phyloP scores from a whole-genome alignment of 2,329 filamentous ascomycete species.

The Myriosclerotinia curreyana region DNA sequence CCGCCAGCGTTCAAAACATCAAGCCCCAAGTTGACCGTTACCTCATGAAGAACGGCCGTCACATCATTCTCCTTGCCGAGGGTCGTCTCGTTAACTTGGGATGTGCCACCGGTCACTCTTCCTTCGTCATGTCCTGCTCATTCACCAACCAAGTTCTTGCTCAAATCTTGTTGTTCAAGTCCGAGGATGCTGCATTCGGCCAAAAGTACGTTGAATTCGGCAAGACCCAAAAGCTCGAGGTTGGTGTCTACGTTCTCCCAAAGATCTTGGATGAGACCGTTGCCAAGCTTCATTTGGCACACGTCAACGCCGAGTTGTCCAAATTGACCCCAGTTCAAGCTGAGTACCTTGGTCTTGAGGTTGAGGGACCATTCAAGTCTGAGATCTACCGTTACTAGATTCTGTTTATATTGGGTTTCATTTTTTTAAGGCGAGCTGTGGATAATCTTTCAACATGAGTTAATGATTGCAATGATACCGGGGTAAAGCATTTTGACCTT shows the following conservation, averaged over 20 bases:
- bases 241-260: conserved; percentile 94
- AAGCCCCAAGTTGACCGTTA: conserved; percentile 99
- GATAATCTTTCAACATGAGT: conserved; percentile 43
- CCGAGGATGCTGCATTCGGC: conserved; percentile 78
- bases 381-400: conserved; percentile 60
- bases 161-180: conserved; percentile 98
- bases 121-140: conserved; percentile 99
- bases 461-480: conserved; percentile 58
- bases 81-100: conserved; percentile 99
- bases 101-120: conserved; percentile 98
- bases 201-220: conserved; percentile 96
- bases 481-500: conserved; percentile 57
- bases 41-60: conserved; percentile 86
- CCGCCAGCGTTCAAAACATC: conserved; percentile 92
- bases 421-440: conserved; percentile 28
- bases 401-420: conserved; percentile 26
- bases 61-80: conserved; percentile 98
- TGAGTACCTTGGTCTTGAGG: conserved; percentile 85
- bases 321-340: conserved; percentile 82
- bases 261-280: conserved; percentile 99
- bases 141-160: conserved; percentile 99
- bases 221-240: conserved; percentile 82
- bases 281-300: conserved; percentile 84
- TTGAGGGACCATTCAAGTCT: conserved; percentile 92
- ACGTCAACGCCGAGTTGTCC: conserved; percentile 93